These are phyloP conservation scores for Pistacia integerrima DNA, from an alignment of 345 rosid genomes.

Conservation along the genomic window DNA sequence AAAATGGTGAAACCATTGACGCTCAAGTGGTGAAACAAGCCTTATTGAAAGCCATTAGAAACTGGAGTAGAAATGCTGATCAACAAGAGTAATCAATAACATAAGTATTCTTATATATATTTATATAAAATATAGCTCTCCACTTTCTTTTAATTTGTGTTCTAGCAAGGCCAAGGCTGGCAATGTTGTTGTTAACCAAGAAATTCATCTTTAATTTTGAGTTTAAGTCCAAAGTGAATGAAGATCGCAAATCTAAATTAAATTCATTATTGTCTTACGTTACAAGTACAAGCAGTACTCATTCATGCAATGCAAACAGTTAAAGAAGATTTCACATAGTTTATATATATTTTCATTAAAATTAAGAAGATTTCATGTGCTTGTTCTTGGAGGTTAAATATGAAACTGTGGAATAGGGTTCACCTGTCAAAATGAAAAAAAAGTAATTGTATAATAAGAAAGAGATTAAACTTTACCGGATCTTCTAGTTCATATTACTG, in stretches of 20 bases:
- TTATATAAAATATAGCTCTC: neutral
- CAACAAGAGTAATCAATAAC: conserved; percentile 1
- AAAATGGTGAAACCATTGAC: conserved; percentile 54
- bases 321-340: neutral
- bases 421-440: neutral
- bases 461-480: neutral
- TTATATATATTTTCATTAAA: neutral
- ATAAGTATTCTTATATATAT: neutral
- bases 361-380: neutral
- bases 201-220: neutral
- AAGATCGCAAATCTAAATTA: conserved; percentile 5
- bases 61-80: conserved; percentile 48
- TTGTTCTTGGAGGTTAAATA: neutral
- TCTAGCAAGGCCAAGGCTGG: neutral
- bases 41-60: conserved; percentile 63
- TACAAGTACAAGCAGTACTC: neutral
- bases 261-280: neutral
- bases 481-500: neutral
- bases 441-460: neutral
- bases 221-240: neutral
- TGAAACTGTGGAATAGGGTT: neutral
- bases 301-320: neutral
- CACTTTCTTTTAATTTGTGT: neutral
- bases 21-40: conserved; percentile 75
- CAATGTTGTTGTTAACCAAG: conserved; percentile 10